Conservation (phyloP, 805 yeast genomes). For the Starmerella bombicola region DNA sequence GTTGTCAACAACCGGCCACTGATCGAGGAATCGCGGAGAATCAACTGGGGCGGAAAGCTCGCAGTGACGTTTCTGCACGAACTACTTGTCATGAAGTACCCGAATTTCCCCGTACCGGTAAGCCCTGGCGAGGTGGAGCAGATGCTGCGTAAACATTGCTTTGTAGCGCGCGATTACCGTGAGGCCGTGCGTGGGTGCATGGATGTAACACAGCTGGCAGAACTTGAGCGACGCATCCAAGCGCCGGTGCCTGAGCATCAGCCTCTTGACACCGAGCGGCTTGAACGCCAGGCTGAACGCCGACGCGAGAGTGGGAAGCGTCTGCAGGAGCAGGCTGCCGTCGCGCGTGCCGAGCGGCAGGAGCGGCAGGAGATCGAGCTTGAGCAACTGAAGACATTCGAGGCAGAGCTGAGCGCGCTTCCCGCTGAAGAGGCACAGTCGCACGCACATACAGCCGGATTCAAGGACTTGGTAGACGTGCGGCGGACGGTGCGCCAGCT, state of each 20-base stretch:
- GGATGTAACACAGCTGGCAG: slow-evolving; percentile 50
- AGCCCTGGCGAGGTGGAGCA: slow-evolving; percentile 49
- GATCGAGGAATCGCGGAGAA: slow-evolving; percentile 56
- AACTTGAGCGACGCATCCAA: slow-evolving; percentile 65
- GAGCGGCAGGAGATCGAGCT: slow-evolving; percentile 76
- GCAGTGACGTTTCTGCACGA: slow-evolving; percentile 51
- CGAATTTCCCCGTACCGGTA: slow-evolving; percentile 73
- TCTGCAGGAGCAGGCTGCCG: slow-evolving; percentile 86
- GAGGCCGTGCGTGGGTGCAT: slow-evolving; percentile 47
- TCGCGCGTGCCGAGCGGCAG: slow-evolving; percentile 70
- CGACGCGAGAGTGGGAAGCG: slow-evolving; percentile 76
- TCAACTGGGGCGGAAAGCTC: slow-evolving; percentile 85
- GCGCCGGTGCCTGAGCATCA: slow-evolving; percentile 53
- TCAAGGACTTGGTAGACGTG: slow-evolving; percentile 39
- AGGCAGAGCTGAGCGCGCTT: slow-evolving; percentile 69
- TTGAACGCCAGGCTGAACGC: slow-evolving; percentile 71
- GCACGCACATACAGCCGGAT: slow-evolving; percentile 51
- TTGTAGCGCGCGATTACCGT: slow-evolving; percentile 55
- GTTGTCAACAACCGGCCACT: slow-evolving; percentile 59
- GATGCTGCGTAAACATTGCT: slow-evolving; percentile 65
- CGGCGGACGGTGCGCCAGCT: slow-evolving; percentile 43
- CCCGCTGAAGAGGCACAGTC: slow-evolving; percentile 50
- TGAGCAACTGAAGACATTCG: slow-evolving; percentile 40
- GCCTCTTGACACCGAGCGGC: slow-evolving; percentile 55
- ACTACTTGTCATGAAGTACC: slow-evolving; percentile 69